A percentile compares a stretch with the other conserved stretches of the same genome.
These are phyloP conservation scores for Trichophyton rubrum DNA, from an alignment of 2,329 filamentous ascomycete species.

Conservation along the genomic window DNA sequence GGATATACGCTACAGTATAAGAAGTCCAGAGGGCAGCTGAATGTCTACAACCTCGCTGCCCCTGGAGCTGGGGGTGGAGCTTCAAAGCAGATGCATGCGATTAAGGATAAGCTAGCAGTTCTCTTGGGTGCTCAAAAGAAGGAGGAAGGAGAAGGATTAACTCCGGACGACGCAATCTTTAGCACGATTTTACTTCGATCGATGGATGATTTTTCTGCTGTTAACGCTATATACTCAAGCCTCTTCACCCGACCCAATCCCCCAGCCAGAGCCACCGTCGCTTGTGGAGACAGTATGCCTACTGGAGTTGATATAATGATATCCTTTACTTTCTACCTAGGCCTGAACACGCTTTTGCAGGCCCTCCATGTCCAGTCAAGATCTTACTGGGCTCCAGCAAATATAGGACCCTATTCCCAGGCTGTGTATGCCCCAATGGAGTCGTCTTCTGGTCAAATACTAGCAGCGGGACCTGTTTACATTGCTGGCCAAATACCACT, in stretches of 20 bases:
- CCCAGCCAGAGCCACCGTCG: conserved; percentile 71
- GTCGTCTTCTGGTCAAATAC: conserved; percentile 16
- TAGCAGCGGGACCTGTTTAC: conserved; percentile 37
- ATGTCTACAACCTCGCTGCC: conserved; percentile 28
- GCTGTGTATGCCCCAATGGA: conserved; percentile 49
- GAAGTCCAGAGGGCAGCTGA: conserved; percentile 19
- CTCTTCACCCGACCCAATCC: conserved; percentile 70
- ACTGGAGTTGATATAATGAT: conserved; percentile 48
- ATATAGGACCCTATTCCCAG: conserved; percentile 95
- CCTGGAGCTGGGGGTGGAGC: conserved; percentile 29
- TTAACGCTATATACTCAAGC: conserved; percentile 65
- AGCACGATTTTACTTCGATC: conserved; percentile 57
- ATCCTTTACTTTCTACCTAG: conserved; percentile 37
- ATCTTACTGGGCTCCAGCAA: conserved; percentile 95
- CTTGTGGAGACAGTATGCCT: conserved; percentile 58
- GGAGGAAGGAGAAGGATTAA: conserved; percentile 8
- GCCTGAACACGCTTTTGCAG: conserved; percentile 23
- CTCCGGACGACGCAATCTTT: conserved; percentile 33
- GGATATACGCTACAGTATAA: background rate
- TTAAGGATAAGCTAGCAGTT: conserved; percentile 18
- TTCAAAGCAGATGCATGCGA: conserved; percentile 30
- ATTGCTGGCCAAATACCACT: conserved; percentile 89
- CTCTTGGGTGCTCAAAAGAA: conserved; percentile 10
- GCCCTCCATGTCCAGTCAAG: conserved; percentile 80
- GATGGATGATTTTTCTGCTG: conserved; percentile 63